Evolutionary conservation across 257 asterid genomes (phyloP).

Genomic region (Catharanthus roseus): DNA sequence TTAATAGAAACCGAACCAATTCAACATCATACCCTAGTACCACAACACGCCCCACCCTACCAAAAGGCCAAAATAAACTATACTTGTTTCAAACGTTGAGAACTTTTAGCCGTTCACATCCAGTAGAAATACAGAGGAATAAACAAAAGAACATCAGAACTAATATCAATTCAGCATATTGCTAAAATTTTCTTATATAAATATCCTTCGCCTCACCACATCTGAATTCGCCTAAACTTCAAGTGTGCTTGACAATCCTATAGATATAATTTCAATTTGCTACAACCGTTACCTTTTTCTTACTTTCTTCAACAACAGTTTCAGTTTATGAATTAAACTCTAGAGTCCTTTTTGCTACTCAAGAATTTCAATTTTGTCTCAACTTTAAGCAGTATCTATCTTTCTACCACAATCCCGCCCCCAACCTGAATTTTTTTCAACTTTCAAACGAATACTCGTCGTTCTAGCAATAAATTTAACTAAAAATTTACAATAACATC

Average conservation of each 20-base stretch:
- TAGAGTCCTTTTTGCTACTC: too few relatives aligned
- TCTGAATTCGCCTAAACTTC: slow-evolving; percentile 20
- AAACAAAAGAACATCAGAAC: slow-evolving; percentile 9
- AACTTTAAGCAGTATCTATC: background rate
- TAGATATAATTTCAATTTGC: background rate
- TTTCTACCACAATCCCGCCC: too few relatives aligned
- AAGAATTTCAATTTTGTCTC: background rate
- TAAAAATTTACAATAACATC: background rate
- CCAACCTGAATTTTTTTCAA: background rate
- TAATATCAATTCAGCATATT: slow-evolving; percentile 18
- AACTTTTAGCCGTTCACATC: slow-evolving; percentile 26
- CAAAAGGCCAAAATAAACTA: background rate
- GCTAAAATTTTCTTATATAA: slow-evolving; percentile 26
- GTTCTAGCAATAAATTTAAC: background rate
- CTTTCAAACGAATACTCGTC: background rate
- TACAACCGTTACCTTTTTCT: background rate
- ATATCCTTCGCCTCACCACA: slow-evolving; percentile 31
- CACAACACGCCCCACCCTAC: background rate
- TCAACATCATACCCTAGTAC: background rate
- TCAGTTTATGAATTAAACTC: background rate
- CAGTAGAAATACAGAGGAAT: slow-evolving; percentile 18
- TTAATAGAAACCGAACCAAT: background rate
- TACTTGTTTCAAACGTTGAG: background rate
- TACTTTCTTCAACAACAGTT: background rate
- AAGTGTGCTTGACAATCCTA: too few relatives aligned